A percentile compares a stretch with the other conserved stretches of the same genome.
Evolutionary conservation across 2,329 filamentous ascomycete genomes (phyloP).

Genomic region (Arthrobotrys musiformis): DNA sequence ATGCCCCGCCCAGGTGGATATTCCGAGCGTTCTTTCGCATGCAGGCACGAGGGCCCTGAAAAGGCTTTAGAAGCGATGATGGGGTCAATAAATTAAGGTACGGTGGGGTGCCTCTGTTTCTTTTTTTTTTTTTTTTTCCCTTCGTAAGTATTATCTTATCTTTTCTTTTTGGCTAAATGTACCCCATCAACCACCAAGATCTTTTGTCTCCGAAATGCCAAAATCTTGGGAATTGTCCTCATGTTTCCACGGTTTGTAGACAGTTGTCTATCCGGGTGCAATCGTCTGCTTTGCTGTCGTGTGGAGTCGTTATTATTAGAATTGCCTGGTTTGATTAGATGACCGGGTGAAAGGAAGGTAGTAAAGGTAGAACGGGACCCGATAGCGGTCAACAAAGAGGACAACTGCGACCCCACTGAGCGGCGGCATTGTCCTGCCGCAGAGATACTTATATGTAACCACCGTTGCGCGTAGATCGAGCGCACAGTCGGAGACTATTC

Average conservation of each 20-base stretch:
- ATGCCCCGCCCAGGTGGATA: constrained; percentile 33
- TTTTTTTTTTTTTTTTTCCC: neutral
- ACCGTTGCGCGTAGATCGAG: neutral
- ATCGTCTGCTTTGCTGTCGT: neutral
- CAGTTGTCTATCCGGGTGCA: neutral
- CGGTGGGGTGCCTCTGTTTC: neutral
- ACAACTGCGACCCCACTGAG: neutral
- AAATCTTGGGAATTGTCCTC: neutral
- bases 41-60: constrained; percentile 19
- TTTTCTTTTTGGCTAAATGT: constrained; percentile 18
- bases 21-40: constrained; percentile 19
- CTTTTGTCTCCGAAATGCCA: neutral
- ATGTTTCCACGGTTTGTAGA: neutral
- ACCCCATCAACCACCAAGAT: neutral
- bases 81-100: constrained; percentile 18
- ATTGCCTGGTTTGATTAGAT: constrained; percentile 1
- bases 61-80: neutral
- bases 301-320: neutral
- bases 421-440: neutral
- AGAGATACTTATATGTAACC: neutral
- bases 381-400: neutral
- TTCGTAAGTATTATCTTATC: constrained; percentile 11
- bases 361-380: neutral
- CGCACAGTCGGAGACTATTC: neutral
- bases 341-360: constrained; percentile 14